Percentiles rank a stretch among this genome's conserved stretches.
Evolutionary conservation across 768 basidiomycete species (phyloP).

Genomic region (Boletus patriciae): DNA sequence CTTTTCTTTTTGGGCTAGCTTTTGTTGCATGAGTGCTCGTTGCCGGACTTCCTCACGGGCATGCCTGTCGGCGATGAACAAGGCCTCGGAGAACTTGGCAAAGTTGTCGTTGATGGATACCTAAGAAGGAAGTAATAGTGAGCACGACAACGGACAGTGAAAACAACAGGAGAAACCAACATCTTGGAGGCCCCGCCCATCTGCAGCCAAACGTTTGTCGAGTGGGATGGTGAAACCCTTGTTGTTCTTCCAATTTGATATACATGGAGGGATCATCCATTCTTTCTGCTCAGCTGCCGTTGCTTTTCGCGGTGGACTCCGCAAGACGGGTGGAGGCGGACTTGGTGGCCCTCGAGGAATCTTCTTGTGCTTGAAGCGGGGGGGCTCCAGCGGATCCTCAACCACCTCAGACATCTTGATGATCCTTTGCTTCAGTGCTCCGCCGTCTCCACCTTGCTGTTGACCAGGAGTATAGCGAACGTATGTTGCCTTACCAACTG

Average conservation of each 20-base stretch:
- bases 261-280: conserved; percentile 99
- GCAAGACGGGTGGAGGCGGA: conserved; percentile 92
- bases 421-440: conserved; percentile 82
- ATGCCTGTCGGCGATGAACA: conserved; percentile 94
- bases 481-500: conserved; percentile 80
- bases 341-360: conserved; percentile 96
- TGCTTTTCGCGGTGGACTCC: conserved; percentile 94
- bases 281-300: conserved; percentile 98
- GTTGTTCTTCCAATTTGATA: conserved; percentile 99
- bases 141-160: not conserved
- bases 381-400: conserved; percentile 96
- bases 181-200: conserved; percentile 97
- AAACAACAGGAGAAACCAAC: conserved; percentile 47
- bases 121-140: conserved; percentile 40
- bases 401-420: conserved; percentile 99
- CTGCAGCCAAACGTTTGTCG: conserved; percentile 96
- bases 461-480: conserved; percentile 97
- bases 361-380: conserved; percentile 98
- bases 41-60: conserved; percentile 98
- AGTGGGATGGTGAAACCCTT: conserved; percentile 99
- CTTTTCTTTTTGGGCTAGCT: conserved; percentile 98
- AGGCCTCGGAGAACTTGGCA: conserved; percentile 95
- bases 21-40: conserved; percentile 96
- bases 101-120: conserved; percentile 99
- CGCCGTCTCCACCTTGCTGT: conserved; percentile 61